Evolutionary conservation across 1,139 yeast genomes (phyloP), one percentile per base, ranked within the genome.

Genomic region (Sugiyamaella pinicola): DNA sequence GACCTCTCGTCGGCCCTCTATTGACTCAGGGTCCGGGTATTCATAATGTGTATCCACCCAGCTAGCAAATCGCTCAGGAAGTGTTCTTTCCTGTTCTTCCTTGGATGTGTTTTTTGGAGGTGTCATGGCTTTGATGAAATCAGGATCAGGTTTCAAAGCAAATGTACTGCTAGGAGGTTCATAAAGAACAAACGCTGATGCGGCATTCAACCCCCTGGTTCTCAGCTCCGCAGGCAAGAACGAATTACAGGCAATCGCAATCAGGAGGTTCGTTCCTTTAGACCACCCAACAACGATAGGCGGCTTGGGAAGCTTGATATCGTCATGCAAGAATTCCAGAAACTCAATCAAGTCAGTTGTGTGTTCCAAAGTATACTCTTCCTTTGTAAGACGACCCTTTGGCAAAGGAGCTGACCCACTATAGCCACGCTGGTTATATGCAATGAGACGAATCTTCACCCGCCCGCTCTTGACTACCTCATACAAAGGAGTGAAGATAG

Each of bases 261-360:
- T 31, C 3, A 40, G 17, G 5, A 47, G 40, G 31, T 47, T 47
- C 5, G 51, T 47, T 18, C 51, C 51, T 33, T 47, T 47, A 9
- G 51, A 47, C 51, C 51, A 47, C 5, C 51, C 51, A 19, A 47
- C 33, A 15, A 47, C 51, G 19, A 47, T 31, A 13, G 51, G 51
- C 6, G 29, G 38, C 15, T 39, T 47, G 12, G 51, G 51, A 6
- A 40, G 33, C 18, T 40, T 39, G 3, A 47, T n/a, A 10, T 39
- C 39, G 4, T 29, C 33, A 18, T 31, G 18, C 2, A 37, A n/a
- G 18, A 28, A 39, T 21, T 47, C 51, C 26, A 47, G 18, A 19
- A 47, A 47, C 21, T 39, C 46, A 31, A 47, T 24, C 22, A 47
- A 15, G 19, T 47, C 51, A 4, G 39, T 39, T 3, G 33, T 29